phyloP scores from a whole-genome alignment of 805 yeast species.

The Kazachstania kunashirensis region DNA sequence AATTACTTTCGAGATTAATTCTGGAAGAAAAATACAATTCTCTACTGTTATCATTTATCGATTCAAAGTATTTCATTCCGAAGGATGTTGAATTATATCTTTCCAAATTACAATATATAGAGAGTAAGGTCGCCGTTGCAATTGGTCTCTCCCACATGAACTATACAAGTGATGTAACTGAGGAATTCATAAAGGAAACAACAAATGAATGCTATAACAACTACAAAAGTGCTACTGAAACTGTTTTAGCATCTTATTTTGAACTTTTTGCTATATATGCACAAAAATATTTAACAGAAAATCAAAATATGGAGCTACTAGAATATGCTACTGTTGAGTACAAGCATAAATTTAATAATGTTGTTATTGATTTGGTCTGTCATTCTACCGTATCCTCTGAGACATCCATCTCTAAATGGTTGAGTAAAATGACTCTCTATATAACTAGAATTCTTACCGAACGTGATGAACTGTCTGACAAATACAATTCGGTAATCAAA shows the following conservation, averaged over 20 bases:
- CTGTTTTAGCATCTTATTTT: constrained; percentile 8
- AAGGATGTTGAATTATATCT: constrained; percentile 7
- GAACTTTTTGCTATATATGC: constrained; percentile 7
- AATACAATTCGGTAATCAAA: constrained; percentile 29
- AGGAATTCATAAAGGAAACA: constrained; percentile 13
- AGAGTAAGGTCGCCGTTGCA: constrained; percentile 24
- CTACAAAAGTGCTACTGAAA: constrained; percentile 1
- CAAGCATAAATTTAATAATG: constrained; percentile 26
- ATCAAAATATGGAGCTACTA: constrained; percentile 20
- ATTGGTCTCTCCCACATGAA: constrained; percentile 11
- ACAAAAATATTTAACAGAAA: constrained; percentile 7
- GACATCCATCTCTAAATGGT: constrained; percentile 35
- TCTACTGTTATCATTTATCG: constrained; percentile 10
- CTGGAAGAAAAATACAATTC: constrained; percentile 2
- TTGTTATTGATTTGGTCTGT: constrained; percentile 21
- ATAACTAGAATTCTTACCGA: constrained; percentile 60
- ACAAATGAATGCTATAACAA: constrained; percentile 6
- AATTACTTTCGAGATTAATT: constrained; percentile 6
- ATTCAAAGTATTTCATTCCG: constrained; percentile 7
- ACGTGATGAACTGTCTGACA: constrained; percentile 18
- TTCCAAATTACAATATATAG: constrained; percentile 7
- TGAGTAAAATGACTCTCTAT: constrained; percentile 46
- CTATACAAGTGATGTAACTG: constrained; percentile 7
- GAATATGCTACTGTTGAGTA: constrained; percentile 22
- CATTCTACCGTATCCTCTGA: constrained; percentile 11